Evolutionary conservation across 495 filamentous ascomycete genomes (phyloP), one percentile per base, ranked within the genome.

Genomic region (Talaromyces wortmannii): DNA sequence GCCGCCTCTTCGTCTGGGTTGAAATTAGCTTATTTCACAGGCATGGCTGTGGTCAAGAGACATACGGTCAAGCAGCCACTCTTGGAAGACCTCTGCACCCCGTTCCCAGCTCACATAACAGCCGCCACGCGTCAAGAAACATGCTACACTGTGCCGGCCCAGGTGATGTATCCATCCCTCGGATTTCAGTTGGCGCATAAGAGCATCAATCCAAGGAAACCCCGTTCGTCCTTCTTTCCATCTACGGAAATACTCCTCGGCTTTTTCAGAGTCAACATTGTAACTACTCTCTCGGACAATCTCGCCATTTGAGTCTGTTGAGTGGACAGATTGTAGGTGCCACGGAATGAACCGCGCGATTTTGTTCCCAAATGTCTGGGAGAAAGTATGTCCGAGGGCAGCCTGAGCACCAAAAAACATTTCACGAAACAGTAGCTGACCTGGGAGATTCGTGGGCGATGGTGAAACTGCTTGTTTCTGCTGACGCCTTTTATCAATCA

Each of bases 131-230:
- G 86, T 90, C 32, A 89, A 69, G 63, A 90, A 88, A 57, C 83
- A 89, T 5, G 85, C 86, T 2, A 90, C 83, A 50, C 83, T 79
- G 58, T 90, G 86, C 13, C 86, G 78, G 2, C 83, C 86, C 0
- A 88, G 75, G 59, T 89, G 86, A 61, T 89, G 86, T 40, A 90
- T 87, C 86, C 85, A 90, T 15, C 86, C 86, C 61, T 88, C 85
- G 3, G 63, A 59, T 8, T 70, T 67, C n/a, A 90, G 70, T 63
- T 90, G 85, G 4, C 85, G 82, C 86, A 90, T 89, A 32, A 89
- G 63, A 0, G 85, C 86, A 59, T 90, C 86, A 57, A 90, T 86
- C 76, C 81, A 88, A 3, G 86, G 86, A 57, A 89, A 88, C 2
- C 85, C 85, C 0, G 86, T 89, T 36, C 67, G 65, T 7, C 86